Evolutionary conservation across 208 protist species (phyloP), one percentile per base, ranked within the genome.

Genomic region (Crithidia bombi): DNA sequence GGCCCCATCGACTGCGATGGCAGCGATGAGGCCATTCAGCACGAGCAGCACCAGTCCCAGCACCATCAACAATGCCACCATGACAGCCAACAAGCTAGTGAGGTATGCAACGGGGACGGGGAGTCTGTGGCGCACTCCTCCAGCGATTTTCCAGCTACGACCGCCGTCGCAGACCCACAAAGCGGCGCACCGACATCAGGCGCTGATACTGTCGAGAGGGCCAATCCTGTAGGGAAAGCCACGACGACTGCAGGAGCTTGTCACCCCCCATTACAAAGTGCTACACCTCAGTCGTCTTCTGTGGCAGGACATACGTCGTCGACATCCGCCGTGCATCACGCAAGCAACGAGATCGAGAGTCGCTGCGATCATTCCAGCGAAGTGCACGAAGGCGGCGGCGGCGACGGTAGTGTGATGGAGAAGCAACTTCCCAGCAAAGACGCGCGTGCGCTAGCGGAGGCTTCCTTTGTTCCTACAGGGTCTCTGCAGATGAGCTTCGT

Each of bases 21-120:
- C 57, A 71, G 69, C 44, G 69, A 68, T 17, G 73, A 67, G 21
- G 65, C 57, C 14, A 36, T 64, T 3, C 35, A 30, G 26, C 44
- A 38, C 17, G 59, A 47, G 44, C 46, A 65, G 35, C 63, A 61
- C 23, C 19, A 39, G 52, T 30, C 35, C 33, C 59, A 63, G 69
- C 55, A 44, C 21, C 43, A 7, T 9, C 35, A 33, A 25, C 51
- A 56, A n/a, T n/a, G n/a, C n/a, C n/a, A n/a, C n/a, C n/a, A n/a
- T n/a, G n/a, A n/a, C n/a, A n/a, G n/a, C 5, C 57, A 58, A 57
- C 50, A 4, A 54, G 25, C 21, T 15, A 39, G 68, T 19, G 23
- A n/a, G 5, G 32, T 26, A 19, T 10, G 15, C 21, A 26, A 39
- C 23, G 38, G 30, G n/a, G 30, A 38, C 10, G 51, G 19, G 9